A percentile compares a stretch with the other conserved stretches of the same genome.
phyloP scores from a whole-genome alignment of 208 protist genomes.

The Vickermania ingenoplastis region DNA sequence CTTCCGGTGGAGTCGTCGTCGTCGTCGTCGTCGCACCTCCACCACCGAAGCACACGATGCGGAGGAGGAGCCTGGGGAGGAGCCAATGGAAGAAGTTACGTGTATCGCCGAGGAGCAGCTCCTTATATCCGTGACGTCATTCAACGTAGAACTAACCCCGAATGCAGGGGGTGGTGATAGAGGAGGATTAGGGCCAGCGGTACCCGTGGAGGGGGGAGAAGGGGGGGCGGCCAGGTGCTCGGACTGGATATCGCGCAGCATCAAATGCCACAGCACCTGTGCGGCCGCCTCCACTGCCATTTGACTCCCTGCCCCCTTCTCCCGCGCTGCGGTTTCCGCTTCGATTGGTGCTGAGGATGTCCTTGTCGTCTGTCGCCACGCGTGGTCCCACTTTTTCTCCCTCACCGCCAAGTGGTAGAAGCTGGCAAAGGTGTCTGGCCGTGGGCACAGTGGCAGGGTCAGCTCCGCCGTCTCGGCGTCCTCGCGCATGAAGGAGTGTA shows the following conservation, averaged over 20 bases:
- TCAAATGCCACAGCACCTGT: neutral
- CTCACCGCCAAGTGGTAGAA: constrained; percentile 20
- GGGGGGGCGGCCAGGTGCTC: neutral
- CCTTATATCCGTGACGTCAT: too few relatives aligned
- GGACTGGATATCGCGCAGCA: neutral
- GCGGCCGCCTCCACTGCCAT: constrained; percentile 1
- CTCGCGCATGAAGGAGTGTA: neutral
- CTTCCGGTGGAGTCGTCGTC: too few relatives aligned
- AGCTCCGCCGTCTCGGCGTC: constrained; percentile 14
- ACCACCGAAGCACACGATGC: too few relatives aligned
- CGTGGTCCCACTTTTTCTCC: constrained; percentile 12
- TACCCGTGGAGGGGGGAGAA: neutral
- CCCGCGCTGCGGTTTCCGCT: neutral
- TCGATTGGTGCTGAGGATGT: neutral
- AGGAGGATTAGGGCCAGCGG: too few relatives aligned
- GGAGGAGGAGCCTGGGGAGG: too few relatives aligned
- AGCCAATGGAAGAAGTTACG: too few relatives aligned
- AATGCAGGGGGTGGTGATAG: too few relatives aligned
- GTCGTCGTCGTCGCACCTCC: too few relatives aligned
- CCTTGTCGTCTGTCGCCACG: too few relatives aligned
- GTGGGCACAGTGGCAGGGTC: constrained; percentile 20
- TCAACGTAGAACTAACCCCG: too few relatives aligned
- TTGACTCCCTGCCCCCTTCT: neutral
- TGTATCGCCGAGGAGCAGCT: too few relatives aligned
- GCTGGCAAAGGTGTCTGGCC: constrained; percentile 3